These are phyloP conservation scores for Metschnikowia proteae DNA, from an alignment of 805 yeast species.

Conservation along the genomic window DNA sequence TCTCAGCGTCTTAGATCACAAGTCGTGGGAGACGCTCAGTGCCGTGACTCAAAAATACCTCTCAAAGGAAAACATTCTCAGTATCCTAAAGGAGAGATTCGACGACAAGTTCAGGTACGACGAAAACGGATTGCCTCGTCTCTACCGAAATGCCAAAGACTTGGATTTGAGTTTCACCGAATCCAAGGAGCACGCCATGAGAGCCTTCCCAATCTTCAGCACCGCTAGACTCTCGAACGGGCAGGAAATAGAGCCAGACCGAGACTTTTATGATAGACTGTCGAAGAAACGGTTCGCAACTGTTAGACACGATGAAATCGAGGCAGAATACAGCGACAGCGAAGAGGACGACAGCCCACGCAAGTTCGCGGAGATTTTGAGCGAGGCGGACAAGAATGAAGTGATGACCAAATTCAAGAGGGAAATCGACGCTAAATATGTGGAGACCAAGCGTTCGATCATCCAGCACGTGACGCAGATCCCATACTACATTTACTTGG, in stretches of 20 bases:
- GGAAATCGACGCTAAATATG: conserved; percentile 71
- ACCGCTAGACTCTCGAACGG: conserved; percentile 52
- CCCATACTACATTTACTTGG: conserved; percentile 75
- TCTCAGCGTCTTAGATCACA: conserved; percentile 41
- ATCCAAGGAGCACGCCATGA: conserved; percentile 57
- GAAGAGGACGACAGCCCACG: conserved; percentile 23
- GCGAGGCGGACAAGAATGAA: conserved; percentile 53
- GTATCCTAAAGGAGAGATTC: conserved; percentile 70
- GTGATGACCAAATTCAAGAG: conserved; percentile 61
- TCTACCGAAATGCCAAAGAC: conserved; percentile 73
- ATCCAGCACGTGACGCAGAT: conserved; percentile 73
- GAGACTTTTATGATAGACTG: conserved; percentile 36
- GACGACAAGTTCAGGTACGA: conserved; percentile 84
- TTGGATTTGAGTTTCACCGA: conserved; percentile 60
- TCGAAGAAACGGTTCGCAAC: conserved; percentile 21
- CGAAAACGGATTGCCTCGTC: conserved; percentile 71
- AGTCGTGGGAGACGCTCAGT: conserved; percentile 65
- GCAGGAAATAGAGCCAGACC: conserved; percentile 57
- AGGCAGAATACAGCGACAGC: conserved; percentile 17
- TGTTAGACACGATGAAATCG: conserved; percentile 38
- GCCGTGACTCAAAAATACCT: conserved; percentile 57
- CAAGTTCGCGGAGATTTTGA: conserved; percentile 55
- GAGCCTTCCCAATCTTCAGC: conserved; percentile 56
- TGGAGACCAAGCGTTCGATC: conserved; percentile 87
- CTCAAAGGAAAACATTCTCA: conserved; percentile 61